phyloP scores from a whole-genome alignment of 1,284 basidiomycete genomes.

The Ceratobasidium sp. region DNA sequence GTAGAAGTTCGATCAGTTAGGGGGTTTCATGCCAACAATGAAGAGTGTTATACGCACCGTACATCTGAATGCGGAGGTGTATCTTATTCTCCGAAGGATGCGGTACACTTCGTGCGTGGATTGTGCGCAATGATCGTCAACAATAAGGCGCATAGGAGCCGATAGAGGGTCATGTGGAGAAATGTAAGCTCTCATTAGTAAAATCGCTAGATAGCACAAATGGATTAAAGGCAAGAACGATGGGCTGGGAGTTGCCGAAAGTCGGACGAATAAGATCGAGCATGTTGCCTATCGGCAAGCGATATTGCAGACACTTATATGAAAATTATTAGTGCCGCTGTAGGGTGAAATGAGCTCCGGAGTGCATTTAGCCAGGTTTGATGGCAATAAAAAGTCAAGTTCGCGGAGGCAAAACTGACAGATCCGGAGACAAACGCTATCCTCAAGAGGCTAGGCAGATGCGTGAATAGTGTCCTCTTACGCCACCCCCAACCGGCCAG shows the following conservation, averaged over 20 bases:
- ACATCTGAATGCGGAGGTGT: slow-evolving; percentile 97
- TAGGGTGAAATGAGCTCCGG: neutral
- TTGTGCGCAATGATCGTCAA: slow-evolving; percentile 5
- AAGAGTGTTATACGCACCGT: slow-evolving; percentile 67
- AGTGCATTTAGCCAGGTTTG: neutral
- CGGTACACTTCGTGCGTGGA: slow-evolving; percentile 66
- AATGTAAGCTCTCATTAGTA: slow-evolving; percentile 30
- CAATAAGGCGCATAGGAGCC: slow-evolving; percentile 6
- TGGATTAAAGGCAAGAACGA: slow-evolving; percentile 29
- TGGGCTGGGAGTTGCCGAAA: slow-evolving; percentile 37
- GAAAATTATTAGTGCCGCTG: neutral
- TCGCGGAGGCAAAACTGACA: slow-evolving; percentile 13
- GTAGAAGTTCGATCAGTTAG: slow-evolving; percentile 21
- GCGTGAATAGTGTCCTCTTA: neutral
- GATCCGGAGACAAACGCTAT: neutral
- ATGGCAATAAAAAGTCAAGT: slow-evolving; percentile 16
- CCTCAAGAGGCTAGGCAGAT: neutral
- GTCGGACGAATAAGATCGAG: neutral
- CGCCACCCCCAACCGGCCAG: too few relatives aligned
- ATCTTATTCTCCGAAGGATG: slow-evolving; percentile 97
- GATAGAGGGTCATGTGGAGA: slow-evolving; percentile 18
- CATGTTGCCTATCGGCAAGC: slow-evolving; percentile 13
- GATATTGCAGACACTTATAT: slow-evolving; percentile 10
- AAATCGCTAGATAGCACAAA: slow-evolving; percentile 1
- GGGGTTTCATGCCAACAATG: slow-evolving; percentile 24